Evolutionary conservation across 257 asterid species (phyloP).

Genomic region (Solanum ossicruentum): DNA sequence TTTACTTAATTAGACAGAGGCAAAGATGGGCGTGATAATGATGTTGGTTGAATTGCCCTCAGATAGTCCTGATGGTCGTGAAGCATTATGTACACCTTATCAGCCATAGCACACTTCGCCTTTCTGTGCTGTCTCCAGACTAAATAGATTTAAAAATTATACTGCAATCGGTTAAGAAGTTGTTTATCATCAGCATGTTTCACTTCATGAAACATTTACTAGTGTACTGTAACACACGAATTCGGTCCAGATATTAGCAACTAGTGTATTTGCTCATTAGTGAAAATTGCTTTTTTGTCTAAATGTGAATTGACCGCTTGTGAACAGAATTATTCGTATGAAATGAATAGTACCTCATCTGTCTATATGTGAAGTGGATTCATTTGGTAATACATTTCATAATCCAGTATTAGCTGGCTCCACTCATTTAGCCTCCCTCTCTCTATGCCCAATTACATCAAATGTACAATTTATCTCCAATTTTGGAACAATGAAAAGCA

Average conservation of each 20-base stretch:
- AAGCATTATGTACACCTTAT: background rate
- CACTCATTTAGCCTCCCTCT: background rate
- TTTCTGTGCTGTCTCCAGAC: background rate
- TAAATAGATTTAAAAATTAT: background rate
- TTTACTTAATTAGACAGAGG: conserved; percentile 56
- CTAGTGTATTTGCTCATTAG: background rate
- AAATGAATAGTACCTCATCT: background rate
- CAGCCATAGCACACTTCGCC: background rate
- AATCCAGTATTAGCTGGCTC: background rate
- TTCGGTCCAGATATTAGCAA: background rate
- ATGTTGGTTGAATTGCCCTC: background rate
- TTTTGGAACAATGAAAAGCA: background rate
- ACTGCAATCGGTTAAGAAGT: background rate
- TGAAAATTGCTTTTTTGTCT: background rate
- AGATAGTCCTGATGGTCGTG: background rate
- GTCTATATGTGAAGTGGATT: background rate
- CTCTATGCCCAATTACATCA: background rate
- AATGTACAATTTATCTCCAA: background rate
- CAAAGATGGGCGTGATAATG: conserved; percentile 37
- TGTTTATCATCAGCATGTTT: background rate
- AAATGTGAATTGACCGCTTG: background rate
- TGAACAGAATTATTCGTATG: background rate
- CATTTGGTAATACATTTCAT: background rate
- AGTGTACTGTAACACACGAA: background rate
- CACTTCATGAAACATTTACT: background rate